Percentiles rank a stretch among this genome's conserved stretches.
phyloP scores from a whole-genome alignment of 129 eudicot genomes.

The Daucus carota region DNA sequence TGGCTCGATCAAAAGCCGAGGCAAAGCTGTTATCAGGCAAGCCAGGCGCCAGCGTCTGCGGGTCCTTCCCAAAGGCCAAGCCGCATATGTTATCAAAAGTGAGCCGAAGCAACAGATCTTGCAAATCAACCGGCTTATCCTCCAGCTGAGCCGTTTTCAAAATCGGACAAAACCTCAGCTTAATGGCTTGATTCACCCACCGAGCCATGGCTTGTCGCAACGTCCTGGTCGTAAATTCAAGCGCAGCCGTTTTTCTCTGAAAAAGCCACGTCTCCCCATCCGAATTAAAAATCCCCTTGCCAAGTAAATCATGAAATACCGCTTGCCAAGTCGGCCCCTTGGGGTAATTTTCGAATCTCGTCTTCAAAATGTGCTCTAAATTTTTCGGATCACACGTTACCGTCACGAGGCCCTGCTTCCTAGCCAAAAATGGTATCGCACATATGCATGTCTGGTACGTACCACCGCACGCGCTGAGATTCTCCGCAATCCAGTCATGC shows the following conservation, averaged over 20 bases:
- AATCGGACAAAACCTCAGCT: conserved; percentile 24
- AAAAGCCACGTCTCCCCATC: conserved; percentile 39
- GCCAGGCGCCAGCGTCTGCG: conserved; percentile 24
- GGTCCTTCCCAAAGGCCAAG: conserved; percentile 31
- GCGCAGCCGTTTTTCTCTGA: conserved; percentile 35
- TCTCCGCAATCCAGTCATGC: conserved; percentile 30
- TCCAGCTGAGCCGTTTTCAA: conserved; percentile 21
- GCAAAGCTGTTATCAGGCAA: conserved; percentile 25
- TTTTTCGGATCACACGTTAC: conserved; percentile 34
- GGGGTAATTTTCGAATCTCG: conserved; percentile 32
- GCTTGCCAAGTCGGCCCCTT: conserved; percentile 38
- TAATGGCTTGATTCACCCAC: conserved; percentile 35
- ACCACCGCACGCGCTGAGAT: conserved; percentile 26
- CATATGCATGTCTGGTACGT: conserved; percentile 30
- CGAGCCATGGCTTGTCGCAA: conserved; percentile 40
- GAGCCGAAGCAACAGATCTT: conserved; percentile 30
- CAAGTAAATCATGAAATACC: conserved; percentile 35
- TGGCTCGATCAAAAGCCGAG: conserved; percentile 29
- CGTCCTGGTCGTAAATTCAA: conserved; percentile 33
- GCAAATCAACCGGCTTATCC: conserved; percentile 21
- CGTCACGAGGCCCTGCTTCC: conserved; percentile 27
- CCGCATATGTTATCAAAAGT: conserved; percentile 38
- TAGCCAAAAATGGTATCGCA: conserved; percentile 26
- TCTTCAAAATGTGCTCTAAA: conserved; percentile 29
- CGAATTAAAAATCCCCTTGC: conserved; percentile 33